These are phyloP conservation scores for Rhododendron mucronatum DNA, from an alignment of 148 eudicot species.

Conservation along the genomic window DNA sequence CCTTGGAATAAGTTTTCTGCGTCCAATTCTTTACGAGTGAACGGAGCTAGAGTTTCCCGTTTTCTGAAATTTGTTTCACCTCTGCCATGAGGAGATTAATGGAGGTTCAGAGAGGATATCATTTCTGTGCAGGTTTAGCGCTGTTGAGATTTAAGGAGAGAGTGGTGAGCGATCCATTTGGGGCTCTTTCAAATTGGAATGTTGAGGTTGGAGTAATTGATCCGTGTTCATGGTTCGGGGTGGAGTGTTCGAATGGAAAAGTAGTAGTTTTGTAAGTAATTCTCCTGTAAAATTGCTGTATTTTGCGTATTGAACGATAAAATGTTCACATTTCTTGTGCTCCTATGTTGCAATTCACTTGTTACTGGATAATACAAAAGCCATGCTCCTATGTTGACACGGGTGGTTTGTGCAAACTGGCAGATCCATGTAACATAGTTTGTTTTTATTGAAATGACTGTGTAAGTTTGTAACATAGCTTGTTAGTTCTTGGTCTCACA, in stretches of 20 bases:
- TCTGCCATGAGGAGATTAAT: background rate
- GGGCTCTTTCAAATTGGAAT: slow-evolving; percentile 53
- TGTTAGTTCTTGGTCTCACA: background rate
- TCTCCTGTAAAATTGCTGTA: background rate
- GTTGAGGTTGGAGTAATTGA: slow-evolving; percentile 12
- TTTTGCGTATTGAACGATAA: background rate
- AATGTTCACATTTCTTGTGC: background rate
- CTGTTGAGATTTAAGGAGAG: slow-evolving; percentile 54
- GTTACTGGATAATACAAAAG: background rate
- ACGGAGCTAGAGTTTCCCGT: background rate
- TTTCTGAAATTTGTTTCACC: background rate
- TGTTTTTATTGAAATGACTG: background rate
- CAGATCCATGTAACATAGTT: background rate
- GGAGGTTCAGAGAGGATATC: background rate
- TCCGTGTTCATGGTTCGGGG: slow-evolving; percentile 73
- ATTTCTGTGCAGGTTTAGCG: slow-evolving; percentile 41
- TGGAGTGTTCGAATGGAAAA: slow-evolving; percentile 48
- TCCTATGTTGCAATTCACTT: background rate
- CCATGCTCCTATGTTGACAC: background rate
- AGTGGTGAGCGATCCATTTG: slow-evolving; percentile 57
- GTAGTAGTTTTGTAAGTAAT: slow-evolving; percentile 50
- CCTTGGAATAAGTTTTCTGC: background rate
- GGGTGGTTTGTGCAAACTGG: background rate
- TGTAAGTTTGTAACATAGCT: background rate
- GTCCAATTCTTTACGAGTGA: background rate